Percentiles rank a stretch among this genome's conserved stretches.
phyloP scores from a whole-genome alignment of 176 grass and related monocot genomes.

The Pontederia crassipes region DNA sequence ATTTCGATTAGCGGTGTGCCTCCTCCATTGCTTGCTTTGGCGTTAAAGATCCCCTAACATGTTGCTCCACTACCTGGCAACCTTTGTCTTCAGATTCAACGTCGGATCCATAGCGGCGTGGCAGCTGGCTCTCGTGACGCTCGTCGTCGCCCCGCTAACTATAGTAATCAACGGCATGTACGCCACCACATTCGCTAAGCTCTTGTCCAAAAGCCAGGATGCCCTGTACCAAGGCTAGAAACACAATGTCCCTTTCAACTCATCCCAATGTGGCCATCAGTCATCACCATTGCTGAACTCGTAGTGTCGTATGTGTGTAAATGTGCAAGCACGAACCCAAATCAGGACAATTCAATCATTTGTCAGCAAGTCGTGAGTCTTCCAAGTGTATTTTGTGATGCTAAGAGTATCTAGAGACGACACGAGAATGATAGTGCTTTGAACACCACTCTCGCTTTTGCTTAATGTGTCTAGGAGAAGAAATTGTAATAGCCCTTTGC shows the following conservation, averaged over 20 bases:
- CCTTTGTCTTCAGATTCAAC: slow-evolving; percentile 74
- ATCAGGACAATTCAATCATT: slow-evolving; percentile 76
- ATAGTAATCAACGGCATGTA: slow-evolving; percentile 80
- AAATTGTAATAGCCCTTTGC: too few relatives aligned
- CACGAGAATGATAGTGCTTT: too few relatives aligned
- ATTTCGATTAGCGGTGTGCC: too few relatives aligned
- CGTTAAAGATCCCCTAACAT: not conserved
- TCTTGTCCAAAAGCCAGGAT: slow-evolving; percentile 82
- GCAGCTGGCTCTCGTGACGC: slow-evolving; percentile 74
- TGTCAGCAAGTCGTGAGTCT: slow-evolving; percentile 64
- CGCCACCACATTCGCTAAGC: slow-evolving; percentile 61
- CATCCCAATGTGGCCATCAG: too few relatives aligned
- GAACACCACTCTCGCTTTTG: too few relatives aligned
- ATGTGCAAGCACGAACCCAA: slow-evolving; percentile 61
- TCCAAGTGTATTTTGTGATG: slow-evolving; percentile 60
- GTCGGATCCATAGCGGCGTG: slow-evolving; percentile 81
- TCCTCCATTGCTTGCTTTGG: too few relatives aligned
- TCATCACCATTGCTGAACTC: too few relatives aligned
- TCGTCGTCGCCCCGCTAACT: slow-evolving; percentile 80
- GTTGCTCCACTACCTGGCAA: slow-evolving; percentile 67
- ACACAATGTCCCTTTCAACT: slow-evolving; percentile 22
- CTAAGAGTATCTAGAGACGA: slow-evolving; percentile 25
- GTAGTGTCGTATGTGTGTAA: too few relatives aligned
- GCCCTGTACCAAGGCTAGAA: slow-evolving; percentile 73
- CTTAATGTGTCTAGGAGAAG: too few relatives aligned